Conservation (phyloP, 192 early-diverging fungal species). For the Coemansia sp. region DNA sequence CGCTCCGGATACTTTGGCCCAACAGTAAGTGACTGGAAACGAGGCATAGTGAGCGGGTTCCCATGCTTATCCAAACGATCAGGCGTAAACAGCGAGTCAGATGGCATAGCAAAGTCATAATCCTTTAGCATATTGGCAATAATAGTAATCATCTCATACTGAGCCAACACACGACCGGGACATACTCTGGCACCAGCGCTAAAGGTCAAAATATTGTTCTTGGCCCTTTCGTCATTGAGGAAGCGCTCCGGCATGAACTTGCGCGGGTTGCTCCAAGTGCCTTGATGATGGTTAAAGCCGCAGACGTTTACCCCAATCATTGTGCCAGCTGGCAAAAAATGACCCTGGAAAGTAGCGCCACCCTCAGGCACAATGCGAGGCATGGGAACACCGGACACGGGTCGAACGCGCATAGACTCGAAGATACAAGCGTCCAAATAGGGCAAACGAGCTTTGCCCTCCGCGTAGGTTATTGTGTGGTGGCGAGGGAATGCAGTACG, state of each 20-base stretch:
- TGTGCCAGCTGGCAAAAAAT: conserved; percentile 38
- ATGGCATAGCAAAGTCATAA: conserved; percentile 27
- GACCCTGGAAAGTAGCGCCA: conserved; percentile 30
- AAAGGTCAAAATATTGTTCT: conserved; percentile 32
- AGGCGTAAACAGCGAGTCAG: conserved; percentile 12
- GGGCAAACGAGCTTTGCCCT: conserved; percentile 33
- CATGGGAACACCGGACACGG: conserved; percentile 23
- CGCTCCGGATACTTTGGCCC: conserved; percentile 27
- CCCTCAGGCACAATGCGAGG: conserved; percentile 31
- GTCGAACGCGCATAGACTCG: conserved; percentile 43
- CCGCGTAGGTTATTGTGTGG: conserved; percentile 35
- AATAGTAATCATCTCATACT: conserved; percentile 29
- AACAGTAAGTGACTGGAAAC: conserved; percentile 19
- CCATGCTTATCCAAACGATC: conserved; percentile 12
- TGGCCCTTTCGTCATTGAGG: conserved; percentile 6
- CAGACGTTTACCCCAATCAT: conserved; percentile 18
- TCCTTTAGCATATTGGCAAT: conserved; percentile 28
- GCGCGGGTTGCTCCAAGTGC: conserved; percentile 14
- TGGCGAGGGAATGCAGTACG: conserved; percentile 24
- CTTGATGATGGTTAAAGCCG: conserved; percentile 25
- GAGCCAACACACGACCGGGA: conserved; percentile 37
- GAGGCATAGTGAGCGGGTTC: conserved; percentile 23
- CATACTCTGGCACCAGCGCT: conserved; percentile 43
- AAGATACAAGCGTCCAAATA: conserved; percentile 51
- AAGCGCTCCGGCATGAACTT: conserved; percentile 50